Percentiles rank a stretch among this genome's conserved stretches.
Evolutionary conservation across 1,139 yeast genomes (phyloP).

Genomic region (Suhomyces ambrosiae): DNA sequence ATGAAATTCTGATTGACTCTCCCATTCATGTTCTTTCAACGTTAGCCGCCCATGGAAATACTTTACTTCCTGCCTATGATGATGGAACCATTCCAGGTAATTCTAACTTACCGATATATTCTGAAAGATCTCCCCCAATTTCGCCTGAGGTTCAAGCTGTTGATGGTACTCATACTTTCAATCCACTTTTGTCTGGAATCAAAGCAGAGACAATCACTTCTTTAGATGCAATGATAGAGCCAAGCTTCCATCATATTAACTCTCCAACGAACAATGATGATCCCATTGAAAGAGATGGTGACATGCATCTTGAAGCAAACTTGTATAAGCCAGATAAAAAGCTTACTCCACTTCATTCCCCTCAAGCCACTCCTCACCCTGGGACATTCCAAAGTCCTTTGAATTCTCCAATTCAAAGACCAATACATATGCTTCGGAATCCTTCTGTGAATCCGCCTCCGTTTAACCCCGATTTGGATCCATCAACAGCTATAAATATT

Average conservation of each 20-base stretch:
- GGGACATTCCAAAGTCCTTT: slow-evolving; percentile 42
- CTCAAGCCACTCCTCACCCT: slow-evolving; percentile 58
- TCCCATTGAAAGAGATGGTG: slow-evolving; percentile 42
- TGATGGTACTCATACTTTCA: slow-evolving; percentile 25
- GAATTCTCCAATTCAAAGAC: slow-evolving; percentile 34
- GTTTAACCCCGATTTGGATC: slow-evolving; percentile 36
- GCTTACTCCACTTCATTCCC: slow-evolving; percentile 44
- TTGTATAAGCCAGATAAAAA: slow-evolving; percentile 54
- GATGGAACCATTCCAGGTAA: slow-evolving; percentile 23
- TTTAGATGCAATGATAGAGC: slow-evolving; percentile 22
- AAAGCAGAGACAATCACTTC: slow-evolving; percentile 2
- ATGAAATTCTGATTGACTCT: slow-evolving; percentile 88
- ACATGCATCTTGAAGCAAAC: slow-evolving; percentile 59
- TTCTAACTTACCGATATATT: slow-evolving; percentile 23
- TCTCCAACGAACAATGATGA: slow-evolving; percentile 33
- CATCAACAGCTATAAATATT: slow-evolving; percentile 28
- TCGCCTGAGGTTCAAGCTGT: slow-evolving; percentile 60
- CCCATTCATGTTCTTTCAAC: slow-evolving; percentile 77
- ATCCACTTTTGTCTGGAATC: not conserved
- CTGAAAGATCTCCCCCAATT: slow-evolving; percentile 37
- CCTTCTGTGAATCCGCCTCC: slow-evolving; percentile 49
- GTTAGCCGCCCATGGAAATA: slow-evolving; percentile 71
- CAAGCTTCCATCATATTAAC: slow-evolving; percentile 33
- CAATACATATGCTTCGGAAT: slow-evolving; percentile 37
- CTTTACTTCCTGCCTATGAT: slow-evolving; percentile 61